Percentiles rank a stretch among this genome's conserved stretches.
These are phyloP conservation scores for Yamadazyma diddensiae DNA, from an alignment of 1,139 yeast genomes.

Conservation along the genomic window DNA sequence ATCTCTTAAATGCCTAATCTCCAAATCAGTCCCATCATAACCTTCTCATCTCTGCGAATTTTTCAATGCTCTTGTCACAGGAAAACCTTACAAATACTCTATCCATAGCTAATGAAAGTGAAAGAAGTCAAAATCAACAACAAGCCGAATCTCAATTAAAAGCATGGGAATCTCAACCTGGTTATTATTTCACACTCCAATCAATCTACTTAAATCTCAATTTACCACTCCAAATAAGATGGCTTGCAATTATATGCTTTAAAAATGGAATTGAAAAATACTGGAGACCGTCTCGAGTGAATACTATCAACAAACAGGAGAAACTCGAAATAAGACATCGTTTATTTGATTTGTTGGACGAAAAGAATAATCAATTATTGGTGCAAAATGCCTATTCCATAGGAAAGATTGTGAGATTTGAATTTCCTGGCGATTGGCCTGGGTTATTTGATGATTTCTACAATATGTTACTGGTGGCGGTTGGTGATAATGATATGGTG, in stretches of 20 bases:
- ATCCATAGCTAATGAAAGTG: slow-evolving; percentile 53
- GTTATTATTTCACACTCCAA: slow-evolving; percentile 59
- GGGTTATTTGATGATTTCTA: slow-evolving; percentile 62
- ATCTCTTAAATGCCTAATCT: too few species aligned
- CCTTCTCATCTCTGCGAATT: too few species aligned
- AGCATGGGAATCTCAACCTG: slow-evolving; percentile 62
- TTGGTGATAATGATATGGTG: slow-evolving; percentile 46
- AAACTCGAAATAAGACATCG: slow-evolving; percentile 59
- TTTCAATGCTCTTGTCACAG: slow-evolving; percentile 23
- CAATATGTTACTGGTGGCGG: slow-evolving; percentile 33
- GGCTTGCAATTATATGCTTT: slow-evolving; percentile 85
- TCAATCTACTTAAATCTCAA: slow-evolving; percentile 59
- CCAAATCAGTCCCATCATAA: too few species aligned
- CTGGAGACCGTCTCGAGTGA: slow-evolving; percentile 69
- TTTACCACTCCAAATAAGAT: slow-evolving; percentile 62
- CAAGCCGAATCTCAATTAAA: slow-evolving; percentile 69
- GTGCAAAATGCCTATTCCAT: slow-evolving; percentile 84
- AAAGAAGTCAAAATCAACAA: slow-evolving; percentile 44
- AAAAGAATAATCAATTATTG: slow-evolving; percentile 68
- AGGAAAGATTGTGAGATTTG: slow-evolving; percentile 74
- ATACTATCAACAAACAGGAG: slow-evolving; percentile 64
- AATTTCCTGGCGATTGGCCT: slow-evolving; percentile 89
- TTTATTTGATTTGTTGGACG: slow-evolving; percentile 59
- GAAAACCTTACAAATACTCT: slow-evolving; percentile 23
- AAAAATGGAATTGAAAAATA: slow-evolving; percentile 82